phyloP scores from a whole-genome alignment of 495 filamentous ascomycete species.

The Aspergillus indologenus region DNA sequence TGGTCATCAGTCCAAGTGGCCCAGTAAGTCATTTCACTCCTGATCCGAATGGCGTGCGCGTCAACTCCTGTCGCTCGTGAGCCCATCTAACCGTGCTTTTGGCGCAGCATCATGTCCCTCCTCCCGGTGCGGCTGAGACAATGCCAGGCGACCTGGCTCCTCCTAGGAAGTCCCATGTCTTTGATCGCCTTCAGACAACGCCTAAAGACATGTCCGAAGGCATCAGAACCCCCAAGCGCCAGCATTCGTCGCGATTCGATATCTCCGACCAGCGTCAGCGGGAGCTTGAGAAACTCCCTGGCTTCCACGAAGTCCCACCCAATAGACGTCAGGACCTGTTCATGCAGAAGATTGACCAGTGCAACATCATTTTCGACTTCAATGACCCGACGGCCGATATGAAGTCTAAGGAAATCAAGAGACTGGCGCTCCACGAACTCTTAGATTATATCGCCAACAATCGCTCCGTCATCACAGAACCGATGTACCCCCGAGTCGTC shows the following conservation, averaged over 20 bases:
- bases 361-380: conserved; percentile 99
- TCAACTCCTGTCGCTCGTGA: background rate
- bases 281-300: conserved; percentile 93
- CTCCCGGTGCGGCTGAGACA: conserved; percentile 90
- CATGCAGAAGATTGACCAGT: conserved; percentile 99
- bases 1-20: conserved; percentile 92
- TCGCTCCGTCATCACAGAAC: conserved; percentile 94
- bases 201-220: conserved; percentile 96
- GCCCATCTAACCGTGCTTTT: conserved; percentile 22
- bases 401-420: conserved; percentile 99
- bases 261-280: conserved; percentile 88
- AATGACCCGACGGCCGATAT: conserved; percentile 97
- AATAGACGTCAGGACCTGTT: conserved; percentile 95
- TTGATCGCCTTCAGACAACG: conserved; percentile 86
- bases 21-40: conserved; percentile 61
- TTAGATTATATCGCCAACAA: conserved; percentile 99
- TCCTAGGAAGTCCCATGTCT: conserved; percentile 87
- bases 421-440: conserved; percentile 91
- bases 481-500: conserved; percentile 97
- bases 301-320: conserved; percentile 98
- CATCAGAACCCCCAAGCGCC: conserved; percentile 88
- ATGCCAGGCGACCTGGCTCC: conserved; percentile 98
- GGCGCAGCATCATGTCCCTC: conserved; percentile 81
- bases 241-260: conserved; percentile 96
- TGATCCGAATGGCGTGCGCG: background rate